A percentile compares a stretch with the other conserved stretches of the same genome.
These are phyloP conservation scores for Talaromyces marneffei DNA, from an alignment of 2,329 filamentous ascomycete genomes.

Conservation along the genomic window DNA sequence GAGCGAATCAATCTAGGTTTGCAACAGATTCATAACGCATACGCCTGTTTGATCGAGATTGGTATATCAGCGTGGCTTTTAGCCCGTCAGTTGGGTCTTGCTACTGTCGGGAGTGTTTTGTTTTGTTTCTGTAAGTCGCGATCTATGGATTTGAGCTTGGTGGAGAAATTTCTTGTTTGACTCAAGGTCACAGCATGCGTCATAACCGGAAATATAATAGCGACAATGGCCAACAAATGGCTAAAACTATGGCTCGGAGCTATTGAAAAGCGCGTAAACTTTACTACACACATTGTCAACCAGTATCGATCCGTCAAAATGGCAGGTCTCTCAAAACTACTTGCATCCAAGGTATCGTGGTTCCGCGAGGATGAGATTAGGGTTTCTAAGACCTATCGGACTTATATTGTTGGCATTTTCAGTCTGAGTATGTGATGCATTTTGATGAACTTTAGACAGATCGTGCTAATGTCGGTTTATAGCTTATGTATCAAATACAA, in stretches of 20 bases:
- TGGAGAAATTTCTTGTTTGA: too few species aligned
- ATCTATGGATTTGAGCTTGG: too few species aligned
- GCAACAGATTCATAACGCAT: constrained; percentile 40
- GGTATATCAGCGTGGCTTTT: constrained; percentile 1
- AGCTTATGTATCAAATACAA: neutral
- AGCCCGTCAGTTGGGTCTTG: neutral
- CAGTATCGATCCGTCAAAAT: neutral
- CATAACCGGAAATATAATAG: neutral
- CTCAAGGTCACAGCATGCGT: neutral
- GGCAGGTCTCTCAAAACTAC: neutral
- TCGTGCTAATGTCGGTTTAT: too few species aligned
- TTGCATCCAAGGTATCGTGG: neutral
- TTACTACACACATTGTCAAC: neutral
- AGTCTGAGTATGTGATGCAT: neutral
- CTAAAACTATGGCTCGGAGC: neutral
- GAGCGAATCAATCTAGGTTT: constrained; percentile 39
- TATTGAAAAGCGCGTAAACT: neutral
- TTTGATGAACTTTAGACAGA: too few species aligned
- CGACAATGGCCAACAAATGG: neutral
- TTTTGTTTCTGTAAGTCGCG: neutral
- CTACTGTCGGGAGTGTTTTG: neutral
- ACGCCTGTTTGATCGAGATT: constrained; percentile 24
- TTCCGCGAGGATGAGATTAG: neutral
- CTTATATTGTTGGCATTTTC: neutral
- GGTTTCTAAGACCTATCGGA: neutral